Evolutionary conservation across 257 asterid species (phyloP).

Genomic region (Solanum tacnaense): DNA sequence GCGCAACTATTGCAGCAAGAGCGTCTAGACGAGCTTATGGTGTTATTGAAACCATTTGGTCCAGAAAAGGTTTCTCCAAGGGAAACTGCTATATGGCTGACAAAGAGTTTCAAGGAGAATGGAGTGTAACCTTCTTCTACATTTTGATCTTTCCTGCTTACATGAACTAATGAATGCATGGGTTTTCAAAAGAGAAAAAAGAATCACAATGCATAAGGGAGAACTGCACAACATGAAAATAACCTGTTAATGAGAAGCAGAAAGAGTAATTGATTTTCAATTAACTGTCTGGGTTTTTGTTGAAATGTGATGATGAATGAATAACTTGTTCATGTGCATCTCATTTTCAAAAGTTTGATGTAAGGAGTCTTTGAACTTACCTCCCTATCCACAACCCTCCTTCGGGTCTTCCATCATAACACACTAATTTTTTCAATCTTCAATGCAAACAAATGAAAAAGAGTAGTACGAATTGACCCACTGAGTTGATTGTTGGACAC

Average conservation of each 20-base stretch:
- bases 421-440: not conserved
- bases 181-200: not conserved
- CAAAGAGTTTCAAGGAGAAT: slow-evolving; percentile 86
- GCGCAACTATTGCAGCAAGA: slow-evolving; percentile 81
- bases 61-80: slow-evolving; percentile 84
- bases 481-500: not conserved
- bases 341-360: not conserved
- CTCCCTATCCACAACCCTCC: not conserved
- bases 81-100: slow-evolving; percentile 94
- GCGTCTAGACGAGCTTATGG: slow-evolving; percentile 73
- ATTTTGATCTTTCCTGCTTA: not conserved
- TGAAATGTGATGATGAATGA: not conserved
- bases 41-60: slow-evolving; percentile 86
- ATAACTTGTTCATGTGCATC: not conserved
- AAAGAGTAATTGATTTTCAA: not conserved
- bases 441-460: not conserved
- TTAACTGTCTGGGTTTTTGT: not conserved
- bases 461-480: not conserved
- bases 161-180: not conserved
- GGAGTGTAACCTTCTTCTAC: slow-evolving; percentile 12
- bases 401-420: not conserved
- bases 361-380: not conserved
- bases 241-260: slow-evolving; percentile 31
- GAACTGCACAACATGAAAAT: slow-evolving; percentile 18
- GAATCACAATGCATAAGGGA: not conserved